phyloP scores from a whole-genome alignment of 2,329 filamentous ascomycete genomes.

The Lachnellula suecica region DNA sequence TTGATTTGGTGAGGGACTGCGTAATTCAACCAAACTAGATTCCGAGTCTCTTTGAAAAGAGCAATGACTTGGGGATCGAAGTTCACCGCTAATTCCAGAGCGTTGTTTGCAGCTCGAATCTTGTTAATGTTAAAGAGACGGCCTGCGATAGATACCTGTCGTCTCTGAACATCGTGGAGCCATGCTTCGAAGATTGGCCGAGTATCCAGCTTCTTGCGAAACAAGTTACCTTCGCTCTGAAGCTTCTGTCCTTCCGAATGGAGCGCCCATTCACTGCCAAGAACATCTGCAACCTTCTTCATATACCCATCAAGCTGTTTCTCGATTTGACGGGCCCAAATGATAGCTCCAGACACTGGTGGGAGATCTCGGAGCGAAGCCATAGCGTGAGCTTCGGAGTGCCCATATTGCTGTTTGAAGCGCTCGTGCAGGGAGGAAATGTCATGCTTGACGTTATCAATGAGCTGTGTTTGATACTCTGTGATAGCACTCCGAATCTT shows the following conservation, averaged over 20 bases:
- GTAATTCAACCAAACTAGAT: conserved; percentile 92
- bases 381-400: conserved; percentile 98
- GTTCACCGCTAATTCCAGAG: conserved; percentile 86
- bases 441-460: conserved; percentile 96
- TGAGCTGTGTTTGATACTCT: conserved; percentile 96
- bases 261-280: conserved; percentile 91
- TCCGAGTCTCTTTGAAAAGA: conserved; percentile 97
- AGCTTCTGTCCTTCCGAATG: conserved; percentile 95
- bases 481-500: conserved; percentile 98
- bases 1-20: conserved; percentile 91
- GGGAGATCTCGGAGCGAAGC: conserved; percentile 93
- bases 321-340: conserved; percentile 97
- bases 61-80: conserved; percentile 98
- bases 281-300: conserved; percentile 97
- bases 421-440: conserved; percentile 92
- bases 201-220: conserved; percentile 94
- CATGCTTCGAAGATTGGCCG: conserved; percentile 93
- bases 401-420: conserved; percentile 98
- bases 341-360: conserved; percentile 93
- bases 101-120: conserved; percentile 86
- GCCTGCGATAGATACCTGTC: conserved; percentile 88
- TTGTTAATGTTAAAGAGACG: conserved; percentile 87
- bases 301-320: conserved; percentile 94
- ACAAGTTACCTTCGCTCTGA: conserved; percentile 85
- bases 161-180: conserved; percentile 84